phyloP scores from a whole-genome alignment of 768 basidiomycete species.

The Collybiopsis luxurians region DNA sequence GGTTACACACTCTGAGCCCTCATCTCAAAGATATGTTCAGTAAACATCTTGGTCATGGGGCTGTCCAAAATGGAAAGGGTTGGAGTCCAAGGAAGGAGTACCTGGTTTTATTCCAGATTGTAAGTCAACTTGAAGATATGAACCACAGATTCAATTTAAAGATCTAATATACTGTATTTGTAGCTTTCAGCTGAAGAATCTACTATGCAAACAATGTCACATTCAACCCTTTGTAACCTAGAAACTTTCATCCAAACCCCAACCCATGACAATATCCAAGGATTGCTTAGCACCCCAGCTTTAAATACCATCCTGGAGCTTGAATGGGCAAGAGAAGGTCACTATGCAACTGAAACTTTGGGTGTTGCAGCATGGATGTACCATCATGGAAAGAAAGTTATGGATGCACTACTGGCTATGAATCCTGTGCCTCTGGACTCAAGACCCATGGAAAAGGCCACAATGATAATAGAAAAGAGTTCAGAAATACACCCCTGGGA shows the following conservation, averaged over 20 bases:
- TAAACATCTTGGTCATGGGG: background rate
- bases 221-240: background rate
- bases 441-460: too few species aligned
- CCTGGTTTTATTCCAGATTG: background rate
- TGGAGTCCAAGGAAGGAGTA: background rate
- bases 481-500: background rate
- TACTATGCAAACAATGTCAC: background rate
- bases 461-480: too few species aligned
- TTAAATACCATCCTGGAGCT: background rate
- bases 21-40: background rate
- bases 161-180: background rate
- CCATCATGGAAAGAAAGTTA: background rate
- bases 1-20: background rate
- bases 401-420: background rate
- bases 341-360: background rate
- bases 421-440: background rate
- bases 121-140: background rate
- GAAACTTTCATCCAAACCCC: background rate
- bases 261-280: background rate
- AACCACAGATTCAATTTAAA: background rate
- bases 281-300: background rate
- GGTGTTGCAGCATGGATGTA: background rate
- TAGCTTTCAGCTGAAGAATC: slow-evolving; percentile 1
- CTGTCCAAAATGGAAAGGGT: background rate
- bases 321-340: background rate